These are phyloP conservation scores for Alternaria novae-zelandiae DNA, from an alignment of 2,329 filamentous ascomycete genomes.

Conservation along the genomic window DNA sequence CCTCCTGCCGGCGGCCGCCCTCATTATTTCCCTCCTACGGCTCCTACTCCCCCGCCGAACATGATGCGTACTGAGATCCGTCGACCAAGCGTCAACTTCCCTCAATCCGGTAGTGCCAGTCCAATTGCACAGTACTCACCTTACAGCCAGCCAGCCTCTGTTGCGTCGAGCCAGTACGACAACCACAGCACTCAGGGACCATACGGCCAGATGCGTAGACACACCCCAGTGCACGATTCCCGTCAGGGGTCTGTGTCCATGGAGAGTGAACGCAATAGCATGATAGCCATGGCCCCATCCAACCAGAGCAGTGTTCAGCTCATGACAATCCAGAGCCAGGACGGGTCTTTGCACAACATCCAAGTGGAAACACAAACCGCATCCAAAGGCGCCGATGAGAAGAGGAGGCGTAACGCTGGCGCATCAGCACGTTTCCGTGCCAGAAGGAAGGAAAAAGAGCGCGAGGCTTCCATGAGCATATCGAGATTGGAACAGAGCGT, in stretches of 20 bases:
- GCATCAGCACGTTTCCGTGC: constrained; percentile 83
- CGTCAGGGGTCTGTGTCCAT: constrained; percentile 43
- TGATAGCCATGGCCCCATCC: constrained; percentile 55
- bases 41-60: constrained; percentile 42
- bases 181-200: constrained; percentile 37
- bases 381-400: constrained; percentile 83
- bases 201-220: constrained; percentile 21
- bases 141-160: constrained; percentile 42
- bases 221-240: constrained; percentile 30
- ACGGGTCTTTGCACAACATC: constrained; percentile 62
- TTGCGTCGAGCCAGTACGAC: constrained; percentile 46
- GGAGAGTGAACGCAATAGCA: constrained; percentile 43
- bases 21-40: constrained; percentile 43
- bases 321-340: constrained; percentile 60
- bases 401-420: constrained; percentile 82
- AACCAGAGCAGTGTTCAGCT: constrained; percentile 58
- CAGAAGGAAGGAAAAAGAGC: constrained; percentile 82
- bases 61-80: constrained; percentile 33
- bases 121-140: constrained; percentile 55
- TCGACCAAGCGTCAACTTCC: constrained; percentile 46
- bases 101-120: constrained; percentile 52
- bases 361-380: constrained; percentile 82
- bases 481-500: constrained; percentile 72
- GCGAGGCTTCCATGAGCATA: constrained; percentile 72
- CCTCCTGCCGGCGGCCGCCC: constrained; percentile 49